Evolutionary conservation across 2,329 filamentous ascomycete genomes (phyloP).

Genomic region (Graphilbum sp.): DNA sequence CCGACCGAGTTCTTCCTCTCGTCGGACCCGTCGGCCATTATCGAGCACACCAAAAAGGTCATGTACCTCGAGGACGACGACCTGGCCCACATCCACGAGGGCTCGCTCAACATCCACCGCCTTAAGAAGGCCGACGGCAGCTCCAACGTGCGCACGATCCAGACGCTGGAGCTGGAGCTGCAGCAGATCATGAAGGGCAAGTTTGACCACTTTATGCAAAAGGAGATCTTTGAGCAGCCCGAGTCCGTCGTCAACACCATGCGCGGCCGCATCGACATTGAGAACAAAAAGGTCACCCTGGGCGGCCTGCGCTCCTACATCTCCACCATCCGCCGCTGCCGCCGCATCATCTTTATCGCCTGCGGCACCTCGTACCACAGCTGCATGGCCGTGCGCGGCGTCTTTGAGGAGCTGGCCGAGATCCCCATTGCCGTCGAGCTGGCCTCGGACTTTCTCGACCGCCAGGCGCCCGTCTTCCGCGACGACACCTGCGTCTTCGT

Average conservation of each 20-base stretch:
- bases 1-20: slow-evolving; percentile 99
- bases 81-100: slow-evolving; percentile 98
- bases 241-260: slow-evolving; percentile 99
- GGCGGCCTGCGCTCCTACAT: slow-evolving; percentile 96
- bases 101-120: slow-evolving; percentile 96
- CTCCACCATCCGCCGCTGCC: slow-evolving; percentile 86
- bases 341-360: slow-evolving; percentile 96
- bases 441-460: slow-evolving; percentile 94
- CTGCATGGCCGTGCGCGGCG: slow-evolving; percentile 96
- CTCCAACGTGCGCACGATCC: slow-evolving; percentile 93
- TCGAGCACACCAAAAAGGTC: slow-evolving; percentile 99
- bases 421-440: slow-evolving; percentile 95
- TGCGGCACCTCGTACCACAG: slow-evolving; percentile 98
- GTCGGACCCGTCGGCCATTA: slow-evolving; percentile 92
- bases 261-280: slow-evolving; percentile 90
- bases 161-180: slow-evolving; percentile 95
- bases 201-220: slow-evolving; percentile 99
- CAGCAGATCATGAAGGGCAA: slow-evolving; percentile 99
- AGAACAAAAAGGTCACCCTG: slow-evolving; percentile 88
- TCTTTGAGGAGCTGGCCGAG: slow-evolving; percentile 95
- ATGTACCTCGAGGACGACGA: slow-evolving; percentile 99
- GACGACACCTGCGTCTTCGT: slow-evolving; percentile 99
- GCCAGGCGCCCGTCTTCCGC: slow-evolving; percentile 94
- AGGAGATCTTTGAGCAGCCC: slow-evolving; percentile 99
- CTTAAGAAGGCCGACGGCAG: slow-evolving; percentile 92